phyloP scores from a whole-genome alignment of 164 flowering plant species.

The Aristolochia californica region DNA sequence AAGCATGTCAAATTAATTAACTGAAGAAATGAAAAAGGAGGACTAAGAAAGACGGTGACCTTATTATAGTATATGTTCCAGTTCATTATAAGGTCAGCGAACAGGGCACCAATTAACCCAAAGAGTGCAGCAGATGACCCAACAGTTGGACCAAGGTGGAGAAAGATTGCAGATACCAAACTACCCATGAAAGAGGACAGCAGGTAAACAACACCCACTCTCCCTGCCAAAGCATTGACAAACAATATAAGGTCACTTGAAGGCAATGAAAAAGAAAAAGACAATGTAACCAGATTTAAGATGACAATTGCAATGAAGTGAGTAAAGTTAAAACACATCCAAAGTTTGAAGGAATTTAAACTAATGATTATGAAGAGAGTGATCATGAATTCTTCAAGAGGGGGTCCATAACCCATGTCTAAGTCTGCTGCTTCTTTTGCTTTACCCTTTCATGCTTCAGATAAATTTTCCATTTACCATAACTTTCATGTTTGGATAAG shows the following conservation, averaged over 20 bases:
- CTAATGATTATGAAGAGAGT: no score
- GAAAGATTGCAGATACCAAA: slow-evolving; percentile 48
- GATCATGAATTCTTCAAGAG: no score
- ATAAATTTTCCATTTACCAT: no score
- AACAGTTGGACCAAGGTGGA: slow-evolving; percentile 44
- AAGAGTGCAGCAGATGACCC: slow-evolving; percentile 61
- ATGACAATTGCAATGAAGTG: no score
- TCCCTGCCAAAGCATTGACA: slow-evolving; percentile 33
- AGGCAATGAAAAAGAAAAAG: background rate
- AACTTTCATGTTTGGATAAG: no score
- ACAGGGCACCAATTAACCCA: slow-evolving; percentile 75
- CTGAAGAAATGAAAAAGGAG: background rate
- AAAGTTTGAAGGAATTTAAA: no score
- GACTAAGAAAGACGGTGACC: slow-evolving; percentile 22
- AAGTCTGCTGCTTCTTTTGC: no score
- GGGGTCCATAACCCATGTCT: no score
- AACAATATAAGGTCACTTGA: background rate
- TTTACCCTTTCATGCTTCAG: no score
- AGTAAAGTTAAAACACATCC: no score
- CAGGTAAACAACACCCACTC: slow-evolving; percentile 52
- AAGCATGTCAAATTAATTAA: no score
- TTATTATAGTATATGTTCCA: slow-evolving; percentile 57
- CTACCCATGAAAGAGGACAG: slow-evolving; percentile 61
- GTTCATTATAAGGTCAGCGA: slow-evolving; percentile 47
- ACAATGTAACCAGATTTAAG: no score